Evolutionary conservation across 176 grass and related monocot genomes (phyloP), one percentile per base, ranked within the genome.

Genomic region (Paspalum notatum): DNA sequence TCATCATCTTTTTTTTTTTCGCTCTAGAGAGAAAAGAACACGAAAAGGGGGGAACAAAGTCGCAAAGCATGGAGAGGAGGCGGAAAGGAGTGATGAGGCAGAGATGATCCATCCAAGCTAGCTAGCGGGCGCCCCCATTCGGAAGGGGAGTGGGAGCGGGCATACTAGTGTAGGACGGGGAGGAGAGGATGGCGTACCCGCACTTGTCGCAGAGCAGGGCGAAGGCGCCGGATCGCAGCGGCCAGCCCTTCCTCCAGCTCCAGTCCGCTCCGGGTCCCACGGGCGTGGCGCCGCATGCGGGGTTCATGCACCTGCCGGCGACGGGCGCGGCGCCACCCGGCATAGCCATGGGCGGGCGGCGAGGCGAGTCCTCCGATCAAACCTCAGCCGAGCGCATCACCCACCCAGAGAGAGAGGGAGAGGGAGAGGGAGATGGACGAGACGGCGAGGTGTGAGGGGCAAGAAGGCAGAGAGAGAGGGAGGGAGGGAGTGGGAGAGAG

Each of bases 201-300:
- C 97, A 99, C 91, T 99, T 99, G 85, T 88, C 91, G 87, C 97
- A 99, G 71, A 99, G 91, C 72, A 80, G 12, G 8, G 90, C 91
- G 76, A 88, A 93, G 71, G 69, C 89, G 42, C 93, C 97, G 51
- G 90, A 91, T 93, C 93, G 87, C 86, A 99, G 85, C 55, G 77
- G 81, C 97, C 97, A 99, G 5, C 97, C 97, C 80, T 87, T 96
- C 82, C 89, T 80, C 93, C 97, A 96, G 78, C 89, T 80, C 93
- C 97, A 96, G 78, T 96, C 97, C 26, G 84, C 92, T n/a, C 43
- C 91, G 9, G 59, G 73, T 8, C 70, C 80, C 26, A 68, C 67
- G n/a, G 84, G 60, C 76, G 74, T 63, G 25, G 79, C 85, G 62
- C 85, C 83, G 62, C 97, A 99, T 37, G 66, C 87, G 45, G 75